These are phyloP conservation scores for Cryphonectria japonica DNA, from an alignment of 2,329 filamentous ascomycete species.

Conservation along the genomic window DNA sequence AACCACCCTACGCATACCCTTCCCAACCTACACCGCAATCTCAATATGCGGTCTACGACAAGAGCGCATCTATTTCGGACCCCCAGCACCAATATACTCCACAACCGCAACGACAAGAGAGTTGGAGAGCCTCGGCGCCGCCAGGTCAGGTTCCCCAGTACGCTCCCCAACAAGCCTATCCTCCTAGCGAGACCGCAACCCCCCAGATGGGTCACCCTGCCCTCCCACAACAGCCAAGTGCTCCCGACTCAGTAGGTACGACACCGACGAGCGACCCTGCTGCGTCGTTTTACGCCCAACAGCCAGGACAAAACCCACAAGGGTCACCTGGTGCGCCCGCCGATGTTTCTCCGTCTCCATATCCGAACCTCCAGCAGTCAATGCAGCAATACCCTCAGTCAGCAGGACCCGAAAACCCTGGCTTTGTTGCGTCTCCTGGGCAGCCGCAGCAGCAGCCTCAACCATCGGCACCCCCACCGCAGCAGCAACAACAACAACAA, in stretches of 20 bases:
- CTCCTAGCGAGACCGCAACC: conserved; percentile 39
- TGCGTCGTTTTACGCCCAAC: conserved; percentile 61
- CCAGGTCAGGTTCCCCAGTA: conserved; percentile 45
- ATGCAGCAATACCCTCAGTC: conserved; percentile 26
- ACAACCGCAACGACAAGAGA: conserved; percentile 51
- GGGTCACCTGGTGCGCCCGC: conserved; percentile 44
- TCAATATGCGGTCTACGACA: conserved; percentile 50
- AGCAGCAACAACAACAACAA: conserved; percentile 36
- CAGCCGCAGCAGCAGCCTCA: conserved; percentile 38
- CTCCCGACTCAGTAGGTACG: conserved; percentile 39
- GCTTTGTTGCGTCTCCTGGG: conserved; percentile 33
- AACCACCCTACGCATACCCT: conserved; percentile 57
- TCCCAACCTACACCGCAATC: conserved; percentile 48
- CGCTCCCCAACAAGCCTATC: conserved; percentile 39
- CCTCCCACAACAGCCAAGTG: conserved; percentile 40
- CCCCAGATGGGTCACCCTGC: conserved; percentile 37
- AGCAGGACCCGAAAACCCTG: conserved; percentile 43
- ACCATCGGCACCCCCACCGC: conserved; percentile 25
- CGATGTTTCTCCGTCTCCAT: conserved; percentile 53
- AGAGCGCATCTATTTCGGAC: conserved; percentile 45
- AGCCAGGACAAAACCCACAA: conserved; percentile 42
- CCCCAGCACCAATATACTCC: conserved; percentile 49
- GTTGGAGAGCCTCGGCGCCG: conserved; percentile 52
- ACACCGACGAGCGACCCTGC: conserved; percentile 54
- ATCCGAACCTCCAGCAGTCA: conserved; percentile 51